Evolutionary conservation across 768 basidiomycete species (phyloP), one percentile per base, ranked within the genome.

Genomic region (Podaxis pistillaris): DNA sequence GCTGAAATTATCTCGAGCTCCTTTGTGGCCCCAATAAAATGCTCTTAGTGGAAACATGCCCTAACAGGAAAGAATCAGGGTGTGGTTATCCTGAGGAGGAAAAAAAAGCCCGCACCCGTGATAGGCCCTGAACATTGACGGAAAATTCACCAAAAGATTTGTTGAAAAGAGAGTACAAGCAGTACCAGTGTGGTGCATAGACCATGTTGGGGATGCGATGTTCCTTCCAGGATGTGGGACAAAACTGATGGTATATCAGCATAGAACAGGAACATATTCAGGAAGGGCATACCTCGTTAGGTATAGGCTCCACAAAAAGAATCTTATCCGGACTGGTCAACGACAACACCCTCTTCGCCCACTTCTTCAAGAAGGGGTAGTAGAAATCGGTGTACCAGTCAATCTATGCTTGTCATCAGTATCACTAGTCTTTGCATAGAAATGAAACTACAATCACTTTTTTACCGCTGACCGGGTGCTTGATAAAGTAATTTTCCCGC

Each of bases 111-210:
- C 83, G 46, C 69, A 96, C 95, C 73, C 91, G 79, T 0, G 96
- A 90, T 13, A 98, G 75, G 0, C 91, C 94, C 77, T 98, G 96
- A 0, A 98, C 95, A 70, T 98, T 96, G 47, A 94, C 91, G 0
- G 87, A 87, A 73, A 98, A 91, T 68, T 91, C 84, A 0, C 91
- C 88, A 65, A 93, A 93, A 2, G 84, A 82, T 72, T 97, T 97
- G 26, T 76, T 74, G 75, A 98, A 98, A 6, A 99, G 79, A 6
- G 88, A 86, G 60, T 95, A 89, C 6, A 99, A 82, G 71, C 98
- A 96, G 67, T 99, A 98, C 76, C 76, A 78, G 62, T 78, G 75
- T 47, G 78, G 77, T n/a, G 77, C 75, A 66, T 75, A 74, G 30
- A 75, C 73, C 70, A 74, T 73, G 36, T 69, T 72, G 1, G 69